Evolutionary conservation across 1,139 yeast genomes (phyloP).

Genomic region (Geotrichum aggregatum): DNA sequence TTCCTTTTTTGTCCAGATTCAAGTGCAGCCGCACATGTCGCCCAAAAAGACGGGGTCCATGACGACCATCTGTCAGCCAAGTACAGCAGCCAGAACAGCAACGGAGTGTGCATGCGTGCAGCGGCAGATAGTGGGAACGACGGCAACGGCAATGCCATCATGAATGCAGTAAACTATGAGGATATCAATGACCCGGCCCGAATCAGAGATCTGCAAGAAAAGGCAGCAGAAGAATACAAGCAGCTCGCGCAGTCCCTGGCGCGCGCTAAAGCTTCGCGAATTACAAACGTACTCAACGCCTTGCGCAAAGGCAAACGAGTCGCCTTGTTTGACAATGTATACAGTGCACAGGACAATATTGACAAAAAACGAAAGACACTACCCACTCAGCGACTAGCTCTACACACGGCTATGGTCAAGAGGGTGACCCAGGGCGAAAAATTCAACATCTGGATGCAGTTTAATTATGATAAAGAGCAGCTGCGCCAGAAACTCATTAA

Average conservation of each 20-base stretch:
- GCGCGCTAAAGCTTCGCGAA: constrained; percentile 32
- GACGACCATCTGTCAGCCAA: constrained; percentile 2
- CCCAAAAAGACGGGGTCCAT: background rate
- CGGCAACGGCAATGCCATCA: background rate
- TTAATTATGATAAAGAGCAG: constrained; percentile 21
- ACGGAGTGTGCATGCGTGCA: background rate
- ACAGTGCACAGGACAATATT: constrained; percentile 27
- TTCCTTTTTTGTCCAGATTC: background rate
- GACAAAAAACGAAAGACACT: constrained; percentile 26
- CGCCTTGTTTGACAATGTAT: constrained; percentile 26
- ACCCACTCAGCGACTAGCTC: constrained; percentile 24
- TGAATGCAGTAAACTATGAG: background rate
- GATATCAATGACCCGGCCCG: constrained; percentile 3
- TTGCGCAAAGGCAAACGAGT: constrained; percentile 26
- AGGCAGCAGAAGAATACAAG: constrained; percentile 31
- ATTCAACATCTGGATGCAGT: constrained; percentile 30
- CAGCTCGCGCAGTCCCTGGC: constrained; percentile 32
- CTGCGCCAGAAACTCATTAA: constrained; percentile 23
- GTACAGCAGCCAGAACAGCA: background rate
- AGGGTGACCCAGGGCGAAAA: constrained; percentile 32
- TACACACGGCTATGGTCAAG: constrained; percentile 28
- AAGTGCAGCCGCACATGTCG: constrained; percentile 3
- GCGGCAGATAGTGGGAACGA: background rate
- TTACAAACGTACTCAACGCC: constrained; percentile 31
- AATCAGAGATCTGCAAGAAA: constrained; percentile 30